phyloP scores from a whole-genome alignment of 2,329 filamentous ascomycete genomes.

The Fusarium coffeatum region DNA sequence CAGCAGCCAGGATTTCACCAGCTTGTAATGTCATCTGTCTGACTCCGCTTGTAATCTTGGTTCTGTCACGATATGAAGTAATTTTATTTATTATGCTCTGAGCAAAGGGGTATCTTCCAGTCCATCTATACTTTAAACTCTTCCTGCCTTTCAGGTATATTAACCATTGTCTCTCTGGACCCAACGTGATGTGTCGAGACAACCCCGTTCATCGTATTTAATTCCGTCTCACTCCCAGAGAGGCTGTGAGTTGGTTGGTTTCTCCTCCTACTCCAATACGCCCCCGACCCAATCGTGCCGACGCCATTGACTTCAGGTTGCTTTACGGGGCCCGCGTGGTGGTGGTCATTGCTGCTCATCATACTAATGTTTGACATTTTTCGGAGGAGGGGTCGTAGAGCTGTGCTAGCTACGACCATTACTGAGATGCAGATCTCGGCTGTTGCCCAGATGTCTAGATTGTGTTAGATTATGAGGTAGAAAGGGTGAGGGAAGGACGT shows the following conservation, averaged over 20 bases:
- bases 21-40: background rate
- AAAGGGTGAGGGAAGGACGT: background rate
- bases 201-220: background rate
- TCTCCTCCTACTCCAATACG: background rate
- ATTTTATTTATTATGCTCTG: too few species aligned
- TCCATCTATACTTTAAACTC: background rate
- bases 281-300: background rate
- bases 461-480: background rate
- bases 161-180: background rate
- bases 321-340: background rate
- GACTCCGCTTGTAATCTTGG: fast-evolving
- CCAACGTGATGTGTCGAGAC: background rate
- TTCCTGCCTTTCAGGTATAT: background rate
- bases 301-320: background rate
- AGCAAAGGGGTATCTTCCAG: background rate
- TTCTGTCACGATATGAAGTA: background rate
- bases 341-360: background rate
- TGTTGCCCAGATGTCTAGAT: slow-evolving; percentile 13
- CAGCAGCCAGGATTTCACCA: background rate
- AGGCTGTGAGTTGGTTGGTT: background rate
- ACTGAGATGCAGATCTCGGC: slow-evolving; percentile 16
- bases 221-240: background rate
- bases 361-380: background rate
- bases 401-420: slow-evolving; percentile 13
- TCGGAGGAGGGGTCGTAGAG: background rate